A percentile compares a stretch with the other conserved stretches of the same genome.
Evolutionary conservation across 2,329 filamentous ascomycete species (phyloP).

Genomic region (Fusarium falciforme): DNA sequence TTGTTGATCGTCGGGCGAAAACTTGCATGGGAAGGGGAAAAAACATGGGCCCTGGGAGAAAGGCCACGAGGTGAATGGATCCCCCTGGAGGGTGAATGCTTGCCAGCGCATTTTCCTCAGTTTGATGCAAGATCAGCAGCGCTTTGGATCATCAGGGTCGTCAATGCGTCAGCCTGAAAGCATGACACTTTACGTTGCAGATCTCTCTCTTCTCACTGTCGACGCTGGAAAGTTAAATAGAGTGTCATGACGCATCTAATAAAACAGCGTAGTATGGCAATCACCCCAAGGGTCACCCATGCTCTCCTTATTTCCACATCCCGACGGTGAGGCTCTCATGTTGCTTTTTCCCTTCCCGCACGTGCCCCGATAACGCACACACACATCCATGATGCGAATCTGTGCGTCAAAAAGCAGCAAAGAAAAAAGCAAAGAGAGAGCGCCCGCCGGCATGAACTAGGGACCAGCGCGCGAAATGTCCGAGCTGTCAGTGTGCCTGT

Average conservation of each 20-base stretch:
- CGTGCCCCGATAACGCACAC: slow-evolving; percentile 1
- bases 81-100: not conserved
- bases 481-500: slow-evolving; percentile 4
- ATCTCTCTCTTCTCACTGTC: not conserved
- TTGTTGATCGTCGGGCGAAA: not conserved
- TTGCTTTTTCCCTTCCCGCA: not conserved
- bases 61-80: not conserved
- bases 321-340: slow-evolving; percentile 9
- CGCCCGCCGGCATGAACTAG: slow-evolving; percentile 7
- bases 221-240: not conserved
- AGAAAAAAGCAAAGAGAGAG: not conserved
- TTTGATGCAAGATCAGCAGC: not conserved
- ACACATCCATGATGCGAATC: slow-evolving; percentile 5
- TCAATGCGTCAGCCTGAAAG: not conserved
- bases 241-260: not conserved
- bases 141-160: not conserved
- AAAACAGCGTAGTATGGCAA: not conserved
- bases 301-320: not conserved
- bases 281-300: not conserved
- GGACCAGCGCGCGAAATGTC: not conserved
- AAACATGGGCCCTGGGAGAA: not conserved
- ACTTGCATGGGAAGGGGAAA: not conserved
- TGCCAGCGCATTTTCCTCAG: not conserved
- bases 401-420: slow-evolving; percentile 21
- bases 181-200: not conserved